Evolutionary conservation across 495 filamentous ascomycete species (phyloP).

Genomic region (Rhypophila decipiens): DNA sequence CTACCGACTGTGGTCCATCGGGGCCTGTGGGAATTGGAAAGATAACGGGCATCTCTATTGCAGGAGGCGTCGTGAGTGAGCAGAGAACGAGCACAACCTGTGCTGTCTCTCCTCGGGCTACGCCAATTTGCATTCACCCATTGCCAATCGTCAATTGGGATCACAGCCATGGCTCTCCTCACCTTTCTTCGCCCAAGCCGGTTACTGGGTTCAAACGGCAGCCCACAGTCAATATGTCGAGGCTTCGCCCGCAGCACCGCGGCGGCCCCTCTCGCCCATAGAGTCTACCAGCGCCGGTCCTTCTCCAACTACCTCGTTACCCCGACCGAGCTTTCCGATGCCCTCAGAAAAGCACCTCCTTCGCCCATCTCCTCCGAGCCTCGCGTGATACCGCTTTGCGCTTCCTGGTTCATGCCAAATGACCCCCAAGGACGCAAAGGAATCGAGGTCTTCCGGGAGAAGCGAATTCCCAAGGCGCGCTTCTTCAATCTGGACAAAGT

Average conservation of each 20-base stretch:
- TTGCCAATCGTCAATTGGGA: slow-evolving; percentile 3
- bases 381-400: slow-evolving; percentile 80
- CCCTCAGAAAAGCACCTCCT: slow-evolving; percentile 68
- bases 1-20: too few species aligned
- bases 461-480: slow-evolving; percentile 77
- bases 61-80: too few species aligned
- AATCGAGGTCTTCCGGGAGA: slow-evolving; percentile 63
- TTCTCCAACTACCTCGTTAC: slow-evolving; percentile 81
- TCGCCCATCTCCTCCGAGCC: slow-evolving; percentile 70
- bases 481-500: slow-evolving; percentile 95
- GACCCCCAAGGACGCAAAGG: slow-evolving; percentile 66
- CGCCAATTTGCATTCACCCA: too few species aligned
- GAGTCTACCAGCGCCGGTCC: slow-evolving; percentile 25
- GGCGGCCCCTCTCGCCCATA: slow-evolving; percentile 3
- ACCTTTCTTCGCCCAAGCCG: slow-evolving; percentile 30
- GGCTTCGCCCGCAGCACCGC: slow-evolving; percentile 10
- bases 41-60: too few species aligned
- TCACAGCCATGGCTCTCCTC: slow-evolving; percentile 31
- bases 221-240: slow-evolving; percentile 13
- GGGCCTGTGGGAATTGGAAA: too few species aligned
- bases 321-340: slow-evolving; percentile 71
- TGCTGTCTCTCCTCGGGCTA: too few species aligned
- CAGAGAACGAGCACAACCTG: too few species aligned
- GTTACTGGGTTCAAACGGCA: slow-evolving; percentile 25
- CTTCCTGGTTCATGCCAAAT: slow-evolving; percentile 94